A percentile compares a stretch with the other conserved stretches of the same genome.
Evolutionary conservation across 192 early-diverging fungal species (phyloP).

Genomic region (Backusella luteola): DNA sequence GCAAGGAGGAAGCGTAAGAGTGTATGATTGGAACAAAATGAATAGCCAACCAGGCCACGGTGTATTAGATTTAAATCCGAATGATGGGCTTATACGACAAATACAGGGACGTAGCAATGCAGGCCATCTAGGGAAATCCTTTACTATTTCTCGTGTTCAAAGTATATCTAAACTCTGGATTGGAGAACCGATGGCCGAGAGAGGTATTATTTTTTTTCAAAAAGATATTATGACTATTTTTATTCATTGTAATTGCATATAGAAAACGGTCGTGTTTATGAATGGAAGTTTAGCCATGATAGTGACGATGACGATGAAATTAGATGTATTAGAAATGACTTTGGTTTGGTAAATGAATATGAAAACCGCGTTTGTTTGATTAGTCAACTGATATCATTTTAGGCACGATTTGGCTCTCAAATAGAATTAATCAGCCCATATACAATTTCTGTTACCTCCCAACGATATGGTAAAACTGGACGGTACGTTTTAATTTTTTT

Average conservation of each 20-base stretch:
- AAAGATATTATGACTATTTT: not conserved
- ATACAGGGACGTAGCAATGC: constrained; percentile 24
- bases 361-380: not conserved
- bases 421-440: not conserved
- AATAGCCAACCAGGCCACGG: not conserved
- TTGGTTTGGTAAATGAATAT: not conserved
- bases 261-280: constrained; percentile 33
- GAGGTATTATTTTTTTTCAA: constrained; percentile 18
- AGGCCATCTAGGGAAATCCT: constrained; percentile 25
- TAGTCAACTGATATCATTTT: not conserved
- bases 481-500: constrained; percentile 5
- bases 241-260: not conserved
- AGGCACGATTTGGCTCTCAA: constrained; percentile 31
- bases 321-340: constrained; percentile 15
- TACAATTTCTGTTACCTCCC: constrained; percentile 21
- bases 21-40: constrained; percentile 20
- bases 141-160: constrained; percentile 13
- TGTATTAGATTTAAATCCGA: constrained; percentile 16
- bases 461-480: constrained; percentile 17
- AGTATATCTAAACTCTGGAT: constrained; percentile 25
- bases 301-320: not conserved
- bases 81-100: not conserved
- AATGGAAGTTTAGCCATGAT: constrained; percentile 16
- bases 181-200: constrained; percentile 33
- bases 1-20: constrained; percentile 40